A percentile compares a stretch with the other conserved stretches of the same genome.
These are phyloP conservation scores for Coprinopsis sp. DNA, from an alignment of 768 basidiomycete species.

Conservation along the genomic window DNA sequence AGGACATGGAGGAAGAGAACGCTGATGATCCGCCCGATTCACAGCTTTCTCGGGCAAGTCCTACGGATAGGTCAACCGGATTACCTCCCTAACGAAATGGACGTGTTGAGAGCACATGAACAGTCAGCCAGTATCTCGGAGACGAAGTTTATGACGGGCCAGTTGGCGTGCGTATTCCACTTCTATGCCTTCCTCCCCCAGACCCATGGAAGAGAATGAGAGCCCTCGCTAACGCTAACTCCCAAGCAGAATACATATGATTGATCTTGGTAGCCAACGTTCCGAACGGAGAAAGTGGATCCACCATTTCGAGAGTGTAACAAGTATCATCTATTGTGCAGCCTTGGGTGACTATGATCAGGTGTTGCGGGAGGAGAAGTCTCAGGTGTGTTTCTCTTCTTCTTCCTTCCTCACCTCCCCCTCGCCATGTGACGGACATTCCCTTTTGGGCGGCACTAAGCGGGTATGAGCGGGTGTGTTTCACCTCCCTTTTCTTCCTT, in stretches of 20 bases:
- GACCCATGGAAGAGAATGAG: too few species aligned
- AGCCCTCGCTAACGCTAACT: background rate
- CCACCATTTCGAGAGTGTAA: conserved; percentile 59
- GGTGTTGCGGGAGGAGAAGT: conserved; percentile 62
- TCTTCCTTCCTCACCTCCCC: background rate
- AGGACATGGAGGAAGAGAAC: background rate
- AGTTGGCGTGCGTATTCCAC: conserved; percentile 48
- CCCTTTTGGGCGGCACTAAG: too few species aligned
- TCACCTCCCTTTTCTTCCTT: background rate
- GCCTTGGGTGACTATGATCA: conserved; percentile 74
- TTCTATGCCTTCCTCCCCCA: background rate
- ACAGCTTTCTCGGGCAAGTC: conserved; percentile 82
- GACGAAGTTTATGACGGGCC: conserved; percentile 74
- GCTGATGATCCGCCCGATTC: background rate
- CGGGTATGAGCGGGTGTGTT: too few species aligned
- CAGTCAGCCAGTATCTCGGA: conserved; percentile 91
- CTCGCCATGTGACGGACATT: background rate
- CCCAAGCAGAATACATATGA: conserved; percentile 53
- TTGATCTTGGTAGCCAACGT: conserved; percentile 76
- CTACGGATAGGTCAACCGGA: conserved; percentile 74
- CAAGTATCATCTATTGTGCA: conserved; percentile 63
- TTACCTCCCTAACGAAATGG: conserved; percentile 81
- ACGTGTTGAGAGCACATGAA: conserved; percentile 79
- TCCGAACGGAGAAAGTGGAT: conserved; percentile 84
- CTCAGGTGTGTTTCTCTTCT: conserved; percentile 39